phyloP scores from a whole-genome alignment of 768 basidiomycete genomes.

The Kwoniella mangroviensis region DNA sequence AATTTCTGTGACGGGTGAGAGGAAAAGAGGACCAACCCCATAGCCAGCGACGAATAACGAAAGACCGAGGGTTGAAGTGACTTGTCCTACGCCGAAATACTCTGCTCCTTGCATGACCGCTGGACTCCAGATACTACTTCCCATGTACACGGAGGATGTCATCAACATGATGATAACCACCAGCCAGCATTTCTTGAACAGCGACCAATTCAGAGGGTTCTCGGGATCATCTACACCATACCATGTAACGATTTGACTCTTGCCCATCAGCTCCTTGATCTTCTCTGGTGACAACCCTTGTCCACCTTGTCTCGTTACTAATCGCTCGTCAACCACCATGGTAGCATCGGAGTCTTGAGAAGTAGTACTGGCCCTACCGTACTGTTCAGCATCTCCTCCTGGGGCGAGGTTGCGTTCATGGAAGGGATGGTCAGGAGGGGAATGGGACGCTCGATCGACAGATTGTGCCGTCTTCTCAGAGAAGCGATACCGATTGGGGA shows the following conservation, averaged over 20 bases:
- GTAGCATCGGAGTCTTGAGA: constrained; percentile 23
- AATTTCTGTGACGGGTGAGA: constrained; percentile 54
- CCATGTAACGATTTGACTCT: constrained; percentile 44
- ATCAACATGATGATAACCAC: constrained; percentile 44
- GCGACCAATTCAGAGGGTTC: constrained; percentile 51
- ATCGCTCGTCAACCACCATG: constrained; percentile 15
- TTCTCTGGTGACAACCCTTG: constrained; percentile 16
- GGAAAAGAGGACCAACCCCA: constrained; percentile 54
- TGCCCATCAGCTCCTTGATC: constrained; percentile 27
- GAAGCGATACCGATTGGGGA: constrained; percentile 37
- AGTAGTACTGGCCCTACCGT: constrained; percentile 10
- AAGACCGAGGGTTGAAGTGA: constrained; percentile 52
- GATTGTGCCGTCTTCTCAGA: constrained; percentile 15
- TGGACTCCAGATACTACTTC: constrained; percentile 44
- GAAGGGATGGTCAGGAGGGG: constrained; percentile 19
- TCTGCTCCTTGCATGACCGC: constrained; percentile 31
- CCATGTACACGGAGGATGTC: constrained; percentile 49
- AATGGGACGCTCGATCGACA: background rate
- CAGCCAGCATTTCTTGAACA: constrained; percentile 42
- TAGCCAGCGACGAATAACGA: constrained; percentile 58
- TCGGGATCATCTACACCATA: constrained; percentile 49
- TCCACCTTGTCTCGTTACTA: constrained; percentile 18
- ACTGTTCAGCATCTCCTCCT: constrained; percentile 4
- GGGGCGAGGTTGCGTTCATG: constrained; percentile 20
- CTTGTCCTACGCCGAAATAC: constrained; percentile 42